phyloP scores from a whole-genome alignment of 306 rosid genomes.

The Biancaea sappan region DNA sequence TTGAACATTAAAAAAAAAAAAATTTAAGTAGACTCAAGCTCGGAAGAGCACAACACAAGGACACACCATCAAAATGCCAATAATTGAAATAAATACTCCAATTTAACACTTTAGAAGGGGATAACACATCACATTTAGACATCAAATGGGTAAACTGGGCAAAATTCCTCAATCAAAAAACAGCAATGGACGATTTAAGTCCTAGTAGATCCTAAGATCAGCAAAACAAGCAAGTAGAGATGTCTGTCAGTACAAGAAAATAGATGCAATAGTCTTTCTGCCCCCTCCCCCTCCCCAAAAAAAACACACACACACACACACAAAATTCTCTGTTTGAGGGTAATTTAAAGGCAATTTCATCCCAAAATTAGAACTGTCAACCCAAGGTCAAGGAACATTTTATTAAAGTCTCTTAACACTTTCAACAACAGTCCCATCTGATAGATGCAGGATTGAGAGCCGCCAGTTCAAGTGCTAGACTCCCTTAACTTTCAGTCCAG shows the following conservation, averaged over 20 bases:
- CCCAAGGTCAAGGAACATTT: too few relatives aligned
- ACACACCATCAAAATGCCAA: background rate
- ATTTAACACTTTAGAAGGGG: background rate
- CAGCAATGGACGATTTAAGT: background rate
- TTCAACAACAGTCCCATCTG: constrained; percentile 3
- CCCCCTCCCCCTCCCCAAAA: too few relatives aligned
- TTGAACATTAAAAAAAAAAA: background rate
- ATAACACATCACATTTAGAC: background rate
- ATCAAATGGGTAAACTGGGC: background rate
- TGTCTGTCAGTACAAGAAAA: too few relatives aligned
- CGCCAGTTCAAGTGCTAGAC: background rate
- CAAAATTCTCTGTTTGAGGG: too few relatives aligned
- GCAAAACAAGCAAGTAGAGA: background rate
- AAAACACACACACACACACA: background rate
- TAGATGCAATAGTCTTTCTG: background rate
- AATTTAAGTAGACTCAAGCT: background rate
- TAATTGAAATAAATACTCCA: background rate
- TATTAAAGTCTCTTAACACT: background rate
- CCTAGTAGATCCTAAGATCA: background rate
- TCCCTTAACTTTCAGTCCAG: background rate
- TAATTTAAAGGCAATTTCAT: background rate
- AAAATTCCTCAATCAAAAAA: background rate
- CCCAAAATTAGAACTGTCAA: too few relatives aligned
- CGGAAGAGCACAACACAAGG: background rate
- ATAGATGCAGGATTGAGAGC: background rate